A percentile compares a stretch with the other conserved stretches of the same genome.
phyloP scores from a whole-genome alignment of 768 basidiomycete genomes.

The Tulasnella sp. region DNA sequence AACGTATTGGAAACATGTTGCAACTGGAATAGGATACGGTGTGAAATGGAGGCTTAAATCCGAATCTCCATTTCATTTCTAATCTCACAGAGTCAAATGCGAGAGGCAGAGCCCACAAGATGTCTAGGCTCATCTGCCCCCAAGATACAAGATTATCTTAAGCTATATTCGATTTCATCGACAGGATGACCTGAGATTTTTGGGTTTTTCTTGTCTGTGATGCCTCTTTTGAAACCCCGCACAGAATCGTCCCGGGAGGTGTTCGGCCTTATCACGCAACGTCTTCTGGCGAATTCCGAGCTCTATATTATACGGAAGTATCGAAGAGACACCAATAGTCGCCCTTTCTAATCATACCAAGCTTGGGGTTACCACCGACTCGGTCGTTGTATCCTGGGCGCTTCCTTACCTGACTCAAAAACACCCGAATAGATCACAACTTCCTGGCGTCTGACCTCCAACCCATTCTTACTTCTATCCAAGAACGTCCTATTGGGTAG shows the following conservation, averaged over 20 bases:
- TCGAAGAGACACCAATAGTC: conserved; percentile 73
- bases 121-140: conserved; percentile 64
- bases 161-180: conserved; percentile 65
- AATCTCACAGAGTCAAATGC: conserved; percentile 62
- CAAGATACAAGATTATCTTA: conserved; percentile 76
- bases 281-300: conserved; percentile 89
- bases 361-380: conserved; percentile 34
- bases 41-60: background rate
- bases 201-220: background rate
- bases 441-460: conserved; percentile 72
- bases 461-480: conserved; percentile 79
- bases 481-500: conserved; percentile 91
- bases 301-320: conserved; percentile 98
- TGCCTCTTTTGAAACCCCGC: conserved; percentile 56
- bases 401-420: conserved; percentile 46
- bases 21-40: background rate
- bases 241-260: conserved; percentile 74
- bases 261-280: conserved; percentile 70
- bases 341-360: conserved; percentile 70
- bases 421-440: conserved; percentile 60
- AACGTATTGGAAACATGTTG: background rate
- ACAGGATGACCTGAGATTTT: conserved; percentile 52
- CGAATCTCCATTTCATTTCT: background rate
- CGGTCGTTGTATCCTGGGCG: background rate
- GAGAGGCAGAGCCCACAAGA: conserved; percentile 60